Conservation (phyloP, 2,329 filamentous ascomycete genomes). For the Epichloe scottii region DNA sequence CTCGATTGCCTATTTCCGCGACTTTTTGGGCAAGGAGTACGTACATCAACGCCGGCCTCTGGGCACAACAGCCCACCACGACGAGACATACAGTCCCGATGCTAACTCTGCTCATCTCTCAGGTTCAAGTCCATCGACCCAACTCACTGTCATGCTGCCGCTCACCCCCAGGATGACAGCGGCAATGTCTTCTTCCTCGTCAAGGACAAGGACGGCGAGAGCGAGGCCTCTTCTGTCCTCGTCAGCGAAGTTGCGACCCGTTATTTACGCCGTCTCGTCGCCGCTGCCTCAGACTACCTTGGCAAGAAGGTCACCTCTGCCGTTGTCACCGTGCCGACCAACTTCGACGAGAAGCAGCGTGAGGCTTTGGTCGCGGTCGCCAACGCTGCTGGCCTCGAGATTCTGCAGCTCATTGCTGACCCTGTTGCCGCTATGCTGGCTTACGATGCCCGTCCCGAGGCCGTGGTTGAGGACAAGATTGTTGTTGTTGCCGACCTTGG, state of each 20-base stretch:
- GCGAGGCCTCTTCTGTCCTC: constrained; percentile 52
- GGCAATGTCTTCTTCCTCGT: constrained; percentile 70
- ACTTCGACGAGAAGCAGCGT: constrained; percentile 82
- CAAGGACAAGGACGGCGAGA: constrained; percentile 57
- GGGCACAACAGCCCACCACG: not conserved
- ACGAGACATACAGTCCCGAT: not conserved
- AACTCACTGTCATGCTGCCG: constrained; percentile 84
- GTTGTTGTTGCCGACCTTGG: constrained; percentile 87
- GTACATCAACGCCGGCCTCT: constrained; percentile 13
- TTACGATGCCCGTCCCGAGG: constrained; percentile 76
- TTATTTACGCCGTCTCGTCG: constrained; percentile 68
- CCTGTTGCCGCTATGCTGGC: constrained; percentile 80
- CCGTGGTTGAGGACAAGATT: constrained; percentile 68
- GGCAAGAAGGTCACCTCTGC: constrained; percentile 91
- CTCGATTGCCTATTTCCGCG: constrained; percentile 90
- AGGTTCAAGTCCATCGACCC: constrained; percentile 93
- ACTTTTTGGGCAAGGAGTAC: constrained; percentile 89
- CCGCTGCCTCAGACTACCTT: constrained; percentile 80
- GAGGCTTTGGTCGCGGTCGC: constrained; percentile 67
- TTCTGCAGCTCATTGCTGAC: constrained; percentile 87
- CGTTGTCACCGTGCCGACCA: constrained; percentile 86
- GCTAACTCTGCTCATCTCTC: not conserved
- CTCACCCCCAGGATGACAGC: constrained; percentile 68
- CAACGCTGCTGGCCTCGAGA: constrained; percentile 68
- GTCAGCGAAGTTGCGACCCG: constrained; percentile 75